These are phyloP conservation scores for Ceriops decandra DNA, from an alignment of 345 rosid genomes.

Conservation along the genomic window DNA sequence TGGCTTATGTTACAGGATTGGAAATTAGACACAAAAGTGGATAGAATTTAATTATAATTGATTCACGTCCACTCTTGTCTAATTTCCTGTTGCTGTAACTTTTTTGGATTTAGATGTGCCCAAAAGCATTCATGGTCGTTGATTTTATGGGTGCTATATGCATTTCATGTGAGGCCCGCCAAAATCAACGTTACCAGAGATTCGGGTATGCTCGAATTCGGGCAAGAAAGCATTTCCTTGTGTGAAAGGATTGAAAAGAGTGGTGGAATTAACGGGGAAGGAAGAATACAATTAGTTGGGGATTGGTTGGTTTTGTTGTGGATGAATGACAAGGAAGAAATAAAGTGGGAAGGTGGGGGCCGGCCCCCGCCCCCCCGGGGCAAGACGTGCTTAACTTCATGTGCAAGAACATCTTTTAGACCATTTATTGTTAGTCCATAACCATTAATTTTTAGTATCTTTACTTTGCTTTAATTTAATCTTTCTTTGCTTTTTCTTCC, in stretches of 20 bases:
- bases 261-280: neutral
- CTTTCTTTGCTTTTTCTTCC: neutral
- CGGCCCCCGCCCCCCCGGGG: no score
- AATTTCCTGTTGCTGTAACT: no score
- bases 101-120: no score
- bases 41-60: no score
- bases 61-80: no score
- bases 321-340: neutral
- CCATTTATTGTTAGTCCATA: neutral
- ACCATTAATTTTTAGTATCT: neutral
- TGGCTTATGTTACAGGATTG: no score
- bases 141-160: no score
- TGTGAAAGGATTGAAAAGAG: neutral
- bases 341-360: neutral
- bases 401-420: slow-evolving; percentile 28
- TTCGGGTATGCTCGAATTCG: no score
- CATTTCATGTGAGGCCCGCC: no score
- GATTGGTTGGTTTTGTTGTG: slow-evolving; percentile 2
- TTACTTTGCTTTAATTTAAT: slow-evolving; percentile 10
- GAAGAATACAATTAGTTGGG: neutral
- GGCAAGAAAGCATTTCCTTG: neutral
- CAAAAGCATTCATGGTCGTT: no score
- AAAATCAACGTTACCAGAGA: no score
- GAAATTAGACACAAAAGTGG: no score
- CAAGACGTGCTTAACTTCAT: slow-evolving; percentile 33